phyloP scores from a whole-genome alignment of 139 green algal species.

The Gonium pectorale region DNA sequence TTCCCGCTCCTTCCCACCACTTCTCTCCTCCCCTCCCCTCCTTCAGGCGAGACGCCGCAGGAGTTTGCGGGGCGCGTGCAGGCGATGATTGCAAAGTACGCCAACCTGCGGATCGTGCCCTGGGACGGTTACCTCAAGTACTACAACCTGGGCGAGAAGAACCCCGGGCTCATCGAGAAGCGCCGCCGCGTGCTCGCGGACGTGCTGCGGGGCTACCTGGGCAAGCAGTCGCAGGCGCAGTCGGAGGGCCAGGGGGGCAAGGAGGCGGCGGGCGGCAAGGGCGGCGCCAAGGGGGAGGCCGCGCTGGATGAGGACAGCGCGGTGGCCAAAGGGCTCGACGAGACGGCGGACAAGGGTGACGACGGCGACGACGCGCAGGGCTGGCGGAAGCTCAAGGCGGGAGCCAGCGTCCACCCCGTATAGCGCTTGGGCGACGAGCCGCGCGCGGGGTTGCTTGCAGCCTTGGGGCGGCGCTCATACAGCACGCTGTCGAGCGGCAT shows the following conservation, averaged over 20 bases:
- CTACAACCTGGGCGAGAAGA: slow-evolving; percentile 92
- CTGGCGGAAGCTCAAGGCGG: not conserved
- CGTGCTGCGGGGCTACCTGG: slow-evolving; percentile 42
- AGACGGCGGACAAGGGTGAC: slow-evolving; percentile 20
- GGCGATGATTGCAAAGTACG: slow-evolving; percentile 83
- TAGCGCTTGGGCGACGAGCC: no score
- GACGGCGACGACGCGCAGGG: slow-evolving; percentile 2
- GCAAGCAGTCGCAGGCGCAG: not conserved
- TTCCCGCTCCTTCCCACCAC: no score
- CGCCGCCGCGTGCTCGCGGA: slow-evolving; percentile 39
- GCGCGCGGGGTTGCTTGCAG: no score
- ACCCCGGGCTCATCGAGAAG: slow-evolving; percentile 56
- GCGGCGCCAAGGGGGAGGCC: not conserved
- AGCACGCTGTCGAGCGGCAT: no score
- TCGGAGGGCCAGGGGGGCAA: not conserved
- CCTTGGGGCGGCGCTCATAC: no score
- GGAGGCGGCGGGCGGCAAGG: not conserved
- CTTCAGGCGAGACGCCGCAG: slow-evolving; percentile 74
- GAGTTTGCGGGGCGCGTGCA: slow-evolving; percentile 92
- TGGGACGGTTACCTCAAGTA: slow-evolving; percentile 99
- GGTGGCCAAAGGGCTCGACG: not conserved
- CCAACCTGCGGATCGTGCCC: slow-evolving; percentile 83
- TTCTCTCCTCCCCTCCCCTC: no score
- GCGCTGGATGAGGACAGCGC: not conserved
- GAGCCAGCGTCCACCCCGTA: not conserved